Conservation (phyloP, 2,329 filamentous ascomycete species). For the Dissoconium aciculare region DNA sequence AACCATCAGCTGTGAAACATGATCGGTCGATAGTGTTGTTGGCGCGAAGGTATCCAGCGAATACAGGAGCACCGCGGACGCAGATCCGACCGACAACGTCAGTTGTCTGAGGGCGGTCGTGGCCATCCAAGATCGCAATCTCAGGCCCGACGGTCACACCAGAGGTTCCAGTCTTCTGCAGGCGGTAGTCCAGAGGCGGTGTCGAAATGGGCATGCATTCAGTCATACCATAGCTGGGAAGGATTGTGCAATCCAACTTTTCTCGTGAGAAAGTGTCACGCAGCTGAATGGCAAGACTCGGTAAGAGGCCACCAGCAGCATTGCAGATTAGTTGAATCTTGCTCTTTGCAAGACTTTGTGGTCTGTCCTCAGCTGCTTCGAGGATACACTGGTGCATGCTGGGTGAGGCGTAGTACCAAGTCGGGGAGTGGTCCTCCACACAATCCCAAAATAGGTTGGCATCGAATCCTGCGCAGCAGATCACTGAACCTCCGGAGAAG, state of each 20-base stretch:
- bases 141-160: constrained; percentile 39
- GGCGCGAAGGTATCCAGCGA: constrained; percentile 35
- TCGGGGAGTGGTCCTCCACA: constrained; percentile 33
- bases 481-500: constrained; percentile 39
- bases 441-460: constrained; percentile 43
- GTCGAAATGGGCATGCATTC: constrained; percentile 46
- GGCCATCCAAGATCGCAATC: constrained; percentile 34
- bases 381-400: constrained; percentile 43
- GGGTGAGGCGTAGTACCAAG: constrained; percentile 45
- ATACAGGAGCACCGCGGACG: constrained; percentile 38
- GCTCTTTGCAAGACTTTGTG: constrained; percentile 28
- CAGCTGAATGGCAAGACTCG: constrained; percentile 36
- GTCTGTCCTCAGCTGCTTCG: constrained; percentile 29
- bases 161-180: constrained; percentile 40
- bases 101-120: constrained; percentile 19
- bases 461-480: constrained; percentile 41
- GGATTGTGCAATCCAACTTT: constrained; percentile 28
- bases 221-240: constrained; percentile 46
- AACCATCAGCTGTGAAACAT: constrained; percentile 35
- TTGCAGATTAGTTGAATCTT: constrained; percentile 41
- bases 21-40: constrained; percentile 32
- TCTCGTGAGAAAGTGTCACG: constrained; percentile 33
- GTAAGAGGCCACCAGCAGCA: constrained; percentile 39
- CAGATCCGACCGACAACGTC: constrained; percentile 34
- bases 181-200: constrained; percentile 37